Evolutionary conservation across 2,329 filamentous ascomycete species (phyloP), one percentile per base, ranked within the genome.

Genomic region (Teratosphaeria destructans): DNA sequence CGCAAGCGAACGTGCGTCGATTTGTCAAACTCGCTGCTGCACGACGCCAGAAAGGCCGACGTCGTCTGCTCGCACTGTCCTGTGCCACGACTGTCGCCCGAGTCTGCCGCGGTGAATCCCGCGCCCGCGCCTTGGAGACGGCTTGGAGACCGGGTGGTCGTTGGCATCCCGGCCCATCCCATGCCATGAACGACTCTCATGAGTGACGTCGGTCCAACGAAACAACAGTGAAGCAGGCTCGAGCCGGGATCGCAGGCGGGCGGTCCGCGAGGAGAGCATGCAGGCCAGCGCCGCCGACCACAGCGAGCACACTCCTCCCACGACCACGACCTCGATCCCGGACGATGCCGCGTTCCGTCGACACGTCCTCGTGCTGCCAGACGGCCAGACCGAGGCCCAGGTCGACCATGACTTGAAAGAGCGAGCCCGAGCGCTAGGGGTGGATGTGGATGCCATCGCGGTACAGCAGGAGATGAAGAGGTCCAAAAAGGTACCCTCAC

Each of bases 321-420:
- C 43, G 43, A 49, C n/a, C 43, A 23, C 23, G 1, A n/a, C 43
- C 43, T 23, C 43, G n/a, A 19, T 49, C 19, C 16, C 43, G 19
- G 43, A 49, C 60, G 60, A 65, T 49, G 59, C 64, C 23, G 64
- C 65, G 19, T 71, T 67, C 56, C 60, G 68, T 54, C 62, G 62
- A 47, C 67, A 72, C 11, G 70, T 73, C 56, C 65, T 72, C 16
- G 62, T 64, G 37, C 63, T 71, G 27, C 57, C 55, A n/a, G 62
- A 65, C 47, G 67, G 66, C 27, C 63, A 70, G 57, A 69, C 67
- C 14, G 70, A 70, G 55, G 66, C 70, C 32, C 58, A 65, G 57
- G 54, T 69, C 56, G 70, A 72, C 27, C 60, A 67, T 52, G 59
- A 62, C 12, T 55, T 71, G 61, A 64, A 59, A 54, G 55, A 54